Percentiles rank a stretch among this genome's conserved stretches.
phyloP scores from a whole-genome alignment of 441 rosid genomes.

The Pelargonium myrrhifolium region DNA sequence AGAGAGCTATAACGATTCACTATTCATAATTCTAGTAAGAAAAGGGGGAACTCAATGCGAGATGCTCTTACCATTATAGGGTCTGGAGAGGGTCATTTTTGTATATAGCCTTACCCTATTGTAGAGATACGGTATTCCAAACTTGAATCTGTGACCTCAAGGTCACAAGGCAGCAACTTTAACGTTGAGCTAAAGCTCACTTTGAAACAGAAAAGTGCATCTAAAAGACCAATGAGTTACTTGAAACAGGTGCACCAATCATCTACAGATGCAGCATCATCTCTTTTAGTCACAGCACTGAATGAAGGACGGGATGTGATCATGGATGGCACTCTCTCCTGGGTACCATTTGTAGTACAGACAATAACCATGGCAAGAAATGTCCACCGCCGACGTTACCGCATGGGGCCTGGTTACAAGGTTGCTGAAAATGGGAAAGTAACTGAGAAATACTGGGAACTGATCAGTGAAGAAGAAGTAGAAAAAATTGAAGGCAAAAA shows the following conservation, averaged over 20 bases:
- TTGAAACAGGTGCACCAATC: slow-evolving; percentile 66
- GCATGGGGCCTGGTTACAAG: slow-evolving; percentile 76
- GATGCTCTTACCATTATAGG: too few relatives aligned
- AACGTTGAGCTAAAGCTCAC: too few relatives aligned
- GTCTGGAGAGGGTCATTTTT: too few relatives aligned
- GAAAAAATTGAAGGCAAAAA: slow-evolving; percentile 20
- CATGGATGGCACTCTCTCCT: slow-evolving; percentile 88
- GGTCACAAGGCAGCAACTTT: too few relatives aligned
- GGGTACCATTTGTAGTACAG: slow-evolving; percentile 85
- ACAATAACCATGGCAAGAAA: slow-evolving; percentile 73
- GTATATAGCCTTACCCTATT: too few relatives aligned
- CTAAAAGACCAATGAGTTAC: background rate
- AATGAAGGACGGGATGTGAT: slow-evolving; percentile 93
- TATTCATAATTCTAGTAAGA: too few relatives aligned
- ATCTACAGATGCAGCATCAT: slow-evolving; percentile 79
- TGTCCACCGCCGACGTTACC: slow-evolving; percentile 52
- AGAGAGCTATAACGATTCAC: too few relatives aligned
- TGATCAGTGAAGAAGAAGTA: slow-evolving; percentile 20
- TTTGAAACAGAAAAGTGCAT: background rate
- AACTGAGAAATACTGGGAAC: slow-evolving; percentile 71
- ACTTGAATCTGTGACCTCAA: too few relatives aligned
- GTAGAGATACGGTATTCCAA: too few relatives aligned
- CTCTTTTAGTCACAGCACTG: slow-evolving; percentile 73
- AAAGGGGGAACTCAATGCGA: too few relatives aligned
- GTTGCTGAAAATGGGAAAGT: slow-evolving; percentile 51